Evolutionary conservation across 805 yeast species (phyloP), one percentile per base, ranked within the genome.

Genomic region (Candida coleopterorum): DNA sequence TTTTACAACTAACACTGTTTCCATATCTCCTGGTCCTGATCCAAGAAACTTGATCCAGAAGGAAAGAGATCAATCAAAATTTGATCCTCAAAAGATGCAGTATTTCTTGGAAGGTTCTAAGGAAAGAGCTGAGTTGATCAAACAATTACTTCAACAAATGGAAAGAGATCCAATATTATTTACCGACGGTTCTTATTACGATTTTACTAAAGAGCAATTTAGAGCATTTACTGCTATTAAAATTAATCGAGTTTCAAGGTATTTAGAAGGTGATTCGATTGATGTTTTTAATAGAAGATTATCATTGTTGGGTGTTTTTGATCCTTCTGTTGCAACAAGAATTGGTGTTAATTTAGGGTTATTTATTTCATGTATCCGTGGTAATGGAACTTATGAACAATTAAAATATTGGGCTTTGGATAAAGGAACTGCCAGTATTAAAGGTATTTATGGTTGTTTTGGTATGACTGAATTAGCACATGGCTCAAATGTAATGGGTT

Each of bases 331-430:
- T 30, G 77, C 79, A 35, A 88, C 96, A 22, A 75, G 97, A 50
- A 60, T 85, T 34, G 96, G 95, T 28, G 88, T 89, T 38, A 95
- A 89, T 65, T 69, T 82, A 46, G 96, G 96, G 4, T 70, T 89
- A 40, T 90, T 90, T 56, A 71, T 86, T 36, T 75, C 78, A 40
- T 85, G 95, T 39, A 64, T 89, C 39, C 77, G 81, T 48, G 96
- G 96, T 43, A 83, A 85, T 49, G 97, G 96, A 46, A 82, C 97
- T 7, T 72, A 76, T 23, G 85, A 78, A 39, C 97, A 89, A 68
- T 74, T 81, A 49, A 67, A 77, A 29, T 90, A 81, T 63, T 89
- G 97, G 97, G 73, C 87, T 36, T 63, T 69, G 41, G 77, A 74
- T 48, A 72, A 83, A 50, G 88, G 85, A 46, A 78, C 87, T 9